Conservation (phyloP, 2,329 filamentous ascomycete genomes). For the Trichoderma sp. region DNA sequence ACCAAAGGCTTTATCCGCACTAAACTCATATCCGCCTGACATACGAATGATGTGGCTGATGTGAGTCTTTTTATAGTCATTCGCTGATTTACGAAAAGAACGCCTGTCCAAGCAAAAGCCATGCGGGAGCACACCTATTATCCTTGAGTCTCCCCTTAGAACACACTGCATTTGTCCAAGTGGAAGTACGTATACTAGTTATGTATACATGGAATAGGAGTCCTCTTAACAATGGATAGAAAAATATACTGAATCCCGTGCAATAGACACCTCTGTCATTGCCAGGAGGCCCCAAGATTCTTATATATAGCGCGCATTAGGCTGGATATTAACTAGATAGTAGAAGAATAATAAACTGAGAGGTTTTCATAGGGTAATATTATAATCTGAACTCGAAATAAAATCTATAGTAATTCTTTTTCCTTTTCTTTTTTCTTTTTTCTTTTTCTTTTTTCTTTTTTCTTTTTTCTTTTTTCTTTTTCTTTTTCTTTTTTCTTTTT, state of each 20-base stretch:
- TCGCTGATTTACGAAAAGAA: background rate
- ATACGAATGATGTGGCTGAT: slow-evolving; percentile 49
- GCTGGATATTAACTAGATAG: slow-evolving; percentile 32
- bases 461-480: too few species aligned
- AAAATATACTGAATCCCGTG: slow-evolving; percentile 57
- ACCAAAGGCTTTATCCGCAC: slow-evolving; percentile 64
- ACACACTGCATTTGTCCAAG: slow-evolving; percentile 37
- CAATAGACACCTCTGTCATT: slow-evolving; percentile 56
- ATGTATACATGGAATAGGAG: slow-evolving; percentile 54
- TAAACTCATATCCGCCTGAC: slow-evolving; percentile 44
- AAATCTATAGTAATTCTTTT: background rate
- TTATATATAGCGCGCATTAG: slow-evolving; percentile 45
- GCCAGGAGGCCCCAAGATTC: slow-evolving; percentile 41
- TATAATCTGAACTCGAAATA: background rate
- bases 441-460: too few species aligned
- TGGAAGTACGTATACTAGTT: slow-evolving; percentile 50
- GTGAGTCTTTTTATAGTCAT: background rate
- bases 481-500: too few species aligned
- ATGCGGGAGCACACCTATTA: slow-evolving; percentile 42
- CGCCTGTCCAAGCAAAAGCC: background rate
- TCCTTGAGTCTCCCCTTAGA: slow-evolving; percentile 43
- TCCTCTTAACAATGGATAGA: slow-evolving; percentile 48
- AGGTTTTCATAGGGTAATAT: background rate
- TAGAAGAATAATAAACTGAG: background rate
- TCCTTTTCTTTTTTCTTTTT: too few species aligned